Conservation (phyloP, 75 land plant genomes). For the Sequoia sempervirens region DNA sequence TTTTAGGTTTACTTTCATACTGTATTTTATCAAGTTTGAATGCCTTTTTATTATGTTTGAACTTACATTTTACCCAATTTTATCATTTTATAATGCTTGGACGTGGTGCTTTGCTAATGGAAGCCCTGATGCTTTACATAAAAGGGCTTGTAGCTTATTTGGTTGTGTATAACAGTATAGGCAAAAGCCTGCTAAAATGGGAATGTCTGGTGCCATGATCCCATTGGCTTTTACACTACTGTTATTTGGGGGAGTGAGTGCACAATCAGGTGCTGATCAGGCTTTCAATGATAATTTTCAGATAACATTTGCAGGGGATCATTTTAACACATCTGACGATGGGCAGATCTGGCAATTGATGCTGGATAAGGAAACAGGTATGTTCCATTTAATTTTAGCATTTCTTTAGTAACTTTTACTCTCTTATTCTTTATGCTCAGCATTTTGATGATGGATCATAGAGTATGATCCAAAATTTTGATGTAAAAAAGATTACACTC, state of each 20-base stretch:
- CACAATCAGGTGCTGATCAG: conserved; percentile 5
- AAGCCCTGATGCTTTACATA: not conserved
- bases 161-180: not conserved
- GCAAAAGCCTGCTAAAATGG: not conserved
- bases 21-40: not conserved
- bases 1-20: not conserved
- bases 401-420: not conserved
- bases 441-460: too few species aligned
- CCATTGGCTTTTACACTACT: not conserved
- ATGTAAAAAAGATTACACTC: too few species aligned
- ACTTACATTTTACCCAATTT: not conserved
- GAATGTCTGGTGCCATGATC: not conserved
- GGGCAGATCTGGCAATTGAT: conserved; percentile 62
- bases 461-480: too few species aligned
- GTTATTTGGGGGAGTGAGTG: not conserved
- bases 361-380: conserved; percentile 66
- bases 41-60: too few species aligned
- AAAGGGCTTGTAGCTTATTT: not conserved
- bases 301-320: conserved; percentile 45
- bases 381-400: not conserved
- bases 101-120: not conserved
- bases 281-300: conserved; percentile 49
- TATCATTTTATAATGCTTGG: not conserved
- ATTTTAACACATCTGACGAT: conserved; percentile 56
- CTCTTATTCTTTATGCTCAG: too few species aligned